A percentile compares a stretch with the other conserved stretches of the same genome.
These are phyloP conservation scores for Aspergillus mulundensis DNA, from an alignment of 495 filamentous ascomycete species.

Conservation along the genomic window DNA sequence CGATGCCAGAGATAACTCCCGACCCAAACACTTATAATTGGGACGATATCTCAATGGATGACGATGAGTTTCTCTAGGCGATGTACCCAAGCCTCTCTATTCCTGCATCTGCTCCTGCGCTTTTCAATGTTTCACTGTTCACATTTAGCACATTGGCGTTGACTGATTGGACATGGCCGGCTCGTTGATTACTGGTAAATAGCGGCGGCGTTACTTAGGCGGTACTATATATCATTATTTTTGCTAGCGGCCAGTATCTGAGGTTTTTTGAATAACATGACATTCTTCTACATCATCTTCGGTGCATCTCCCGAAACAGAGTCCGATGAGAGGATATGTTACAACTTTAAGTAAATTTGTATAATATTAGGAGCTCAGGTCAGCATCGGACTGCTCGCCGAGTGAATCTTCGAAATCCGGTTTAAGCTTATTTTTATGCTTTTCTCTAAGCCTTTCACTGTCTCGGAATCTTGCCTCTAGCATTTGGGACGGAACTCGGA, in stretches of 20 bases:
- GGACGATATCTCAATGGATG: slow-evolving; percentile 28
- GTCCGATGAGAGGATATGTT: too few species aligned
- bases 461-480: too few species aligned
- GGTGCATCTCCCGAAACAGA: too few species aligned
- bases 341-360: too few species aligned
- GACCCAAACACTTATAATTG: neutral
- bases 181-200: neutral
- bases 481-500: too few species aligned
- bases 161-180: neutral
- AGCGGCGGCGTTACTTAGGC: neutral
- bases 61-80: slow-evolving; percentile 31
- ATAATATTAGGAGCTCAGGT: too few species aligned
- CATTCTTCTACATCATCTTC: neutral
- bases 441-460: too few species aligned
- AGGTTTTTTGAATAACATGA: neutral
- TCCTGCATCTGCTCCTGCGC: neutral
- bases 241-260: neutral
- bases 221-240: neutral
- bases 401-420: too few species aligned
- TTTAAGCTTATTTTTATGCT: too few species aligned
- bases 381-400: too few species aligned
- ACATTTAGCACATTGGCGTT: slow-evolving; percentile 2
- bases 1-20: slow-evolving; percentile 9
- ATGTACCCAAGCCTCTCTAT: neutral
- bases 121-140: neutral